Evolutionary conservation across 1,139 yeast genomes (phyloP).

Genomic region (Magnusiomyces sp.): DNA sequence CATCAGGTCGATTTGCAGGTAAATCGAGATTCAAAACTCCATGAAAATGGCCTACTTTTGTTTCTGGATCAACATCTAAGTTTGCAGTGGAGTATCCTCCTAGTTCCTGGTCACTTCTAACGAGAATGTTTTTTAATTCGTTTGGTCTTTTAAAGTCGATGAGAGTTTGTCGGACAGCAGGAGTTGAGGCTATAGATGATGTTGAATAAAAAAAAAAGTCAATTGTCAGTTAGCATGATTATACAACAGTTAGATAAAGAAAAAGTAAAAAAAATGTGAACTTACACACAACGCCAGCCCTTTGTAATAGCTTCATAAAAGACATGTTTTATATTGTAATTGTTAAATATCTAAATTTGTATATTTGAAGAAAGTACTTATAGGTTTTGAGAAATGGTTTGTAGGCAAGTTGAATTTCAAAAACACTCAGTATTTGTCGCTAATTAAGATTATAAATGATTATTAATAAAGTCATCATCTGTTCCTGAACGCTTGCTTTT

Average conservation of each 20-base stretch:
- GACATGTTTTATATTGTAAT: constrained; percentile 7
- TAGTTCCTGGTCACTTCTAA: constrained; percentile 62
- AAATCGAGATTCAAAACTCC: constrained; percentile 69
- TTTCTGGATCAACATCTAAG: constrained; percentile 32
- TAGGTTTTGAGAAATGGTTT: no score
- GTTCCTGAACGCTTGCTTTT: no score
- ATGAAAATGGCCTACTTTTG: constrained; percentile 45
- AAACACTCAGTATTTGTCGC: no score
- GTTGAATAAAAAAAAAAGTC: not conserved
- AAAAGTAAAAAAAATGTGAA: not conserved
- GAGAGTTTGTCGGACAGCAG: constrained; percentile 28
- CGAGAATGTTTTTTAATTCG: constrained; percentile 43
- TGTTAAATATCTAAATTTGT: no score
- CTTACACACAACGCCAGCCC: constrained; percentile 7
- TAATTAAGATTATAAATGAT: no score
- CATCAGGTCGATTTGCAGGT: constrained; percentile 61
- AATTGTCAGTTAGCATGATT: not conserved
- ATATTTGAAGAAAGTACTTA: no score
- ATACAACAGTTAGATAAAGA: not conserved
- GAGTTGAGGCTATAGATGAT: constrained; percentile 9
- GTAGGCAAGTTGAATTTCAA: no score
- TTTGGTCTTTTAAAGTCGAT: constrained; percentile 46
- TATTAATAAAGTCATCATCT: no score
- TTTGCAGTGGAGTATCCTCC: constrained; percentile 71
- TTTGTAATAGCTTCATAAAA: constrained; percentile 13